Evolutionary conservation across 2,329 filamentous ascomycete genomes (phyloP).

Genomic region (Apiospora arundinis): DNA sequence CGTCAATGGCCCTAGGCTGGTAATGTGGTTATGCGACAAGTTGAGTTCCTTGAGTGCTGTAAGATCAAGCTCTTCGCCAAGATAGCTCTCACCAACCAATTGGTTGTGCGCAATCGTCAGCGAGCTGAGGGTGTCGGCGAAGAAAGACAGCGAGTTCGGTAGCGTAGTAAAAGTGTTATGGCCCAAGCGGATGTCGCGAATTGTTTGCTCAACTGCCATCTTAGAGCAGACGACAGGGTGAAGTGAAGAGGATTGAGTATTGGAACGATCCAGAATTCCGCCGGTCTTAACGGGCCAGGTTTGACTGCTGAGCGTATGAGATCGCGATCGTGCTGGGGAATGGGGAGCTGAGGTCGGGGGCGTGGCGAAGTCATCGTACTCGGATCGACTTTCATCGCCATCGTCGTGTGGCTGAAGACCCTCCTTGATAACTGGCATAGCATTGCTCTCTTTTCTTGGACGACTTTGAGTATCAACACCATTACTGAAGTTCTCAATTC

Average conservation of each 20-base stretch:
- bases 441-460: slow-evolving; percentile 34
- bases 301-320: slow-evolving; percentile 54
- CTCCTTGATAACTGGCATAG: slow-evolving; percentile 31
- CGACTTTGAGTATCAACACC: slow-evolving; percentile 35
- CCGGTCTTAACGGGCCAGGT: slow-evolving; percentile 62
- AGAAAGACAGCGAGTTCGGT: slow-evolving; percentile 73
- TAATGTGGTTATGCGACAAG: slow-evolving; percentile 76
- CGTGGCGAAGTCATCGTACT: slow-evolving; percentile 63
- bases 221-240: slow-evolving; percentile 63
- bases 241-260: slow-evolving; percentile 66
- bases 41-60: slow-evolving; percentile 80
- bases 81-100: slow-evolving; percentile 67
- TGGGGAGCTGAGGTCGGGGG: slow-evolving; percentile 61
- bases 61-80: slow-evolving; percentile 71
- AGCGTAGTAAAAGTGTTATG: slow-evolving; percentile 77
- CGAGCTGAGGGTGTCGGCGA: slow-evolving; percentile 72
- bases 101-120: slow-evolving; percentile 81
- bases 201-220: slow-evolving; percentile 58
- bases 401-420: slow-evolving; percentile 26
- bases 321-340: slow-evolving; percentile 55
- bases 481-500: slow-evolving; percentile 35
- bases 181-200: slow-evolving; percentile 70
- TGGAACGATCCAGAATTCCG: slow-evolving; percentile 74
- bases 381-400: slow-evolving; percentile 54
- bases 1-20: slow-evolving; percentile 70